Evolutionary conservation across 352 stramenopile species (phyloP).

Genomic region (Phytophthora vignae): DNA sequence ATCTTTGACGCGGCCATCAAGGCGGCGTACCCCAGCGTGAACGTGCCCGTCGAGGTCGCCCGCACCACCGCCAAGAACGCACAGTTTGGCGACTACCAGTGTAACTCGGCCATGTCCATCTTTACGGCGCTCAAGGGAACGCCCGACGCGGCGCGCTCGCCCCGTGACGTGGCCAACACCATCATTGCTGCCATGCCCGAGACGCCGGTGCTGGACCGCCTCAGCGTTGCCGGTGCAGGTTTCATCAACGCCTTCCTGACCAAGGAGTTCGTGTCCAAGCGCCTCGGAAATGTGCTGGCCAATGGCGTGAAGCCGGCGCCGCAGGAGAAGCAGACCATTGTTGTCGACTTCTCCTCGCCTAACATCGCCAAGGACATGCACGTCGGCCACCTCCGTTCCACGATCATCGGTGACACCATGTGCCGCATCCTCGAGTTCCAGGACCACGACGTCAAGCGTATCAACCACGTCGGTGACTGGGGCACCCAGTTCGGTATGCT

Average conservation of each 20-base stretch:
- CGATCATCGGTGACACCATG: constrained; percentile 91
- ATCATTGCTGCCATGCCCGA: constrained; percentile 91
- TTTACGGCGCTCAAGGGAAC: constrained; percentile 96
- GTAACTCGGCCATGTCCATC: constrained; percentile 97
- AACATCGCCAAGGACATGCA: constrained; percentile 93
- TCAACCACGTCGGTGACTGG: constrained; percentile 91
- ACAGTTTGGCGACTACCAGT: constrained; percentile 98
- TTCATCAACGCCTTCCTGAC: constrained; percentile 98
- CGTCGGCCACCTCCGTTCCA: constrained; percentile 91
- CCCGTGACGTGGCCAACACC: constrained; percentile 87
- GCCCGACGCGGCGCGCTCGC: constrained; percentile 71
- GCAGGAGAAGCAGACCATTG: constrained; percentile 75
- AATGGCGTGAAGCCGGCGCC: constrained; percentile 88
- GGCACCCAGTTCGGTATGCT: constrained; percentile 99
- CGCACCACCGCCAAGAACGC: constrained; percentile 83
- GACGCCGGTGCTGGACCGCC: constrained; percentile 90
- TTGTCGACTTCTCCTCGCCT: constrained; percentile 87
- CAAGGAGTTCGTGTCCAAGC: constrained; percentile 82
- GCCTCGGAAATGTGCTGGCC: constrained; percentile 68
- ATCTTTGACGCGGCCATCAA: constrained; percentile 82
- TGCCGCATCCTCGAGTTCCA: constrained; percentile 90
- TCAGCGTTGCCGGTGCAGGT: constrained; percentile 93
- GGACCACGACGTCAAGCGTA: constrained; percentile 78
- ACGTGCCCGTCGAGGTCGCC: constrained; percentile 68
- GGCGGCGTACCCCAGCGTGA: constrained; percentile 67